Percentiles rank a stretch among this genome's conserved stretches.
phyloP scores from a whole-genome alignment of 371 early-diverging fungal genomes.

The Globomyces sp. region DNA sequence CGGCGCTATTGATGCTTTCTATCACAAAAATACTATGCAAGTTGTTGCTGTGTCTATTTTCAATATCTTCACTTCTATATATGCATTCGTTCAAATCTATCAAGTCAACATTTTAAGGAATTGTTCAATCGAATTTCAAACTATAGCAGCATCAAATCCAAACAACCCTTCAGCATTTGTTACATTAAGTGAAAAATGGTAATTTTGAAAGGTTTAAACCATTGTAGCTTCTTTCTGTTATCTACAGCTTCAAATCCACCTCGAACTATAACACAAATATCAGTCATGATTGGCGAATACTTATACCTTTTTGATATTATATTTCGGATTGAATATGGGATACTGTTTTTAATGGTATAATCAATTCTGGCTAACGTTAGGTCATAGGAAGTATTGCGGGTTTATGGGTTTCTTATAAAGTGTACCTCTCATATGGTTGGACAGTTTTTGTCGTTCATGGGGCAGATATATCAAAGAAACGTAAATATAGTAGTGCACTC shows the following conservation, averaged over 20 bases:
- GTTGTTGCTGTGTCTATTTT: constrained; percentile 20
- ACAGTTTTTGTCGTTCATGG: constrained; percentile 15
- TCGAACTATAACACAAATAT: constrained; percentile 6
- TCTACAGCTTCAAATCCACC: constrained; percentile 10
- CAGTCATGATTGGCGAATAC: constrained; percentile 9
- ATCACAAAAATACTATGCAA: constrained; percentile 17
- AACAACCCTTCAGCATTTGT: neutral
- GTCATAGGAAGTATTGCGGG: neutral
- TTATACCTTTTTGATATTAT: constrained; percentile 16
- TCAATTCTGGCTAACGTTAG: neutral
- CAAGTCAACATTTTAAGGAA: constrained; percentile 15
- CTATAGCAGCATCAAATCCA: neutral
- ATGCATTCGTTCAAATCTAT: constrained; percentile 21
- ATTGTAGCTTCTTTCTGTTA: neutral
- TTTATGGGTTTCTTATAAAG: constrained; percentile 5
- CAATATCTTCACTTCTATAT: constrained; percentile 19
- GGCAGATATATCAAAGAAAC: constrained; percentile 8
- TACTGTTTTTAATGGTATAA: constrained; percentile 9
- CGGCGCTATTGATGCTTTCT: constrained; percentile 10
- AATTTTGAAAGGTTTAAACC: neutral
- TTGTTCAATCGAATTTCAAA: neutral
- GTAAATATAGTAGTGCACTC: constrained; percentile 8
- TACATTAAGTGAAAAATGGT: neutral
- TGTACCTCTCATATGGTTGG: constrained; percentile 23
- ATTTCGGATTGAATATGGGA: neutral